Evolutionary conservation across 352 stramenopile species (phyloP).

Genomic region (Thalassiosira mediterranea): DNA sequence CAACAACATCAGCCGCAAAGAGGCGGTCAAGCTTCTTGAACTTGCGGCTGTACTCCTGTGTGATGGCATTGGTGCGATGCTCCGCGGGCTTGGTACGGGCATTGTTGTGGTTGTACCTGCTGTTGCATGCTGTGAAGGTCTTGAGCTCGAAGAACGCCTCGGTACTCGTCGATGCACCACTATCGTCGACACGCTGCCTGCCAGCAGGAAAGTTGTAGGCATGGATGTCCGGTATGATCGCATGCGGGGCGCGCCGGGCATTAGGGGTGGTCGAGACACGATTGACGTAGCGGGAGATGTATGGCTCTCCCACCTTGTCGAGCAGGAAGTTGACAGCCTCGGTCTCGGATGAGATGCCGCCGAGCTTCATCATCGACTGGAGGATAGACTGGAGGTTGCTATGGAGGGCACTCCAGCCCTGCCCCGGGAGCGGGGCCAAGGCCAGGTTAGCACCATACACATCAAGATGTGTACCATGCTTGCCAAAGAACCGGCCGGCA

Average conservation of each 20-base stretch:
- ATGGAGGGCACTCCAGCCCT: constrained; percentile 2
- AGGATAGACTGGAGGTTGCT: constrained; percentile 10
- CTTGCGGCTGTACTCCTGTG: constrained; percentile 3
- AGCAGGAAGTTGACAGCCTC: constrained; percentile 23
- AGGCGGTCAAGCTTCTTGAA: constrained; percentile 26
- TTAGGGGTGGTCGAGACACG: neutral
- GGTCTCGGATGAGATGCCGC: neutral
- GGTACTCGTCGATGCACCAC: neutral
- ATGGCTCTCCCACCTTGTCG: constrained; percentile 5
- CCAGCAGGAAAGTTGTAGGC: constrained; percentile 16
- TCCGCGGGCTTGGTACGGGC: neutral
- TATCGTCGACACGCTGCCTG: constrained; percentile 15
- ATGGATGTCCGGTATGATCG: constrained; percentile 26
- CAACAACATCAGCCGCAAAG: constrained; percentile 18
- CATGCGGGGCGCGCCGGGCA: neutral
- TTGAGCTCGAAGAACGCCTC: constrained; percentile 28
- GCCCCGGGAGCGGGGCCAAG: constrained; percentile 15
- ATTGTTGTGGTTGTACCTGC: constrained; percentile 14
- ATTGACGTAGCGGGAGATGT: constrained; percentile 3
- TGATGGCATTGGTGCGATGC: constrained; percentile 1
- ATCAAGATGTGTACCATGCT: constrained; percentile 12
- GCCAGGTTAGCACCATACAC: constrained; percentile 29
- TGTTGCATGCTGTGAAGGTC: constrained; percentile 9
- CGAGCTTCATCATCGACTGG: constrained; percentile 19
- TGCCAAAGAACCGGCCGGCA: constrained; percentile 29